Conservation (phyloP, 495 filamentous ascomycete species). For the Acidomyces sp. region DNA sequence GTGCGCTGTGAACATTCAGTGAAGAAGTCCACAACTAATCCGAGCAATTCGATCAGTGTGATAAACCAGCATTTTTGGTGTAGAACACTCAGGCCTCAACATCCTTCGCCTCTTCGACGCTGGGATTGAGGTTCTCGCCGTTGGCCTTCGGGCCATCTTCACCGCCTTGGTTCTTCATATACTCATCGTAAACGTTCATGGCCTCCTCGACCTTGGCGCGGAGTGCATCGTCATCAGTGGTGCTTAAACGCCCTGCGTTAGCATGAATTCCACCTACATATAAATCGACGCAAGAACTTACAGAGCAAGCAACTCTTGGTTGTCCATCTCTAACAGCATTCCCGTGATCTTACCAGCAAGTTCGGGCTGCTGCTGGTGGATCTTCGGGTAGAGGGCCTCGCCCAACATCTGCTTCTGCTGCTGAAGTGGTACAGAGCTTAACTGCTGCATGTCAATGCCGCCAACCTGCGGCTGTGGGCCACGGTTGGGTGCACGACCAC, state of each 20-base stretch:
- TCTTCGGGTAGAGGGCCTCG: slow-evolving; percentile 96
- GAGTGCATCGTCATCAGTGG: slow-evolving; percentile 80
- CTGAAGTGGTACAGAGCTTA: slow-evolving; percentile 42
- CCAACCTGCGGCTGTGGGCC: slow-evolving; percentile 18
- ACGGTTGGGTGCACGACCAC: slow-evolving; percentile 18
- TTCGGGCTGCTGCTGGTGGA: slow-evolving; percentile 80
- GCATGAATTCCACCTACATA: slow-evolving; percentile 16
- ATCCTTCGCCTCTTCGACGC: slow-evolving; percentile 18
- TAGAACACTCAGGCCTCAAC: slow-evolving; percentile 11
- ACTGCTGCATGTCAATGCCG: slow-evolving; percentile 32
- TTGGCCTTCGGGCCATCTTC: slow-evolving; percentile 22
- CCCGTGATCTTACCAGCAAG: slow-evolving; percentile 98
- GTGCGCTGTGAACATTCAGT: too few relatives aligned
- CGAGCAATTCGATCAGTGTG: too few relatives aligned
- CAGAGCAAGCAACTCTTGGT: slow-evolving; percentile 81
- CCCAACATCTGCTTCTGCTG: slow-evolving; percentile 98
- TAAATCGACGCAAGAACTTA: slow-evolving; percentile 44
- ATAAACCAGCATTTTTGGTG: too few relatives aligned
- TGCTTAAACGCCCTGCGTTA: slow-evolving; percentile 39
- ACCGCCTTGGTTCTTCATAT: slow-evolving; percentile 65
- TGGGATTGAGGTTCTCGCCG: slow-evolving; percentile 19
- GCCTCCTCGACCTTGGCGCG: slow-evolving; percentile 93
- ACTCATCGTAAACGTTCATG: slow-evolving; percentile 93
- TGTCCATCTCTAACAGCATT: slow-evolving; percentile 99
- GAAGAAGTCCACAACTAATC: too few relatives aligned